These are phyloP conservation scores for Ilyonectria sp. DNA, from an alignment of 2,329 filamentous ascomycete genomes.

Conservation along the genomic window DNA sequence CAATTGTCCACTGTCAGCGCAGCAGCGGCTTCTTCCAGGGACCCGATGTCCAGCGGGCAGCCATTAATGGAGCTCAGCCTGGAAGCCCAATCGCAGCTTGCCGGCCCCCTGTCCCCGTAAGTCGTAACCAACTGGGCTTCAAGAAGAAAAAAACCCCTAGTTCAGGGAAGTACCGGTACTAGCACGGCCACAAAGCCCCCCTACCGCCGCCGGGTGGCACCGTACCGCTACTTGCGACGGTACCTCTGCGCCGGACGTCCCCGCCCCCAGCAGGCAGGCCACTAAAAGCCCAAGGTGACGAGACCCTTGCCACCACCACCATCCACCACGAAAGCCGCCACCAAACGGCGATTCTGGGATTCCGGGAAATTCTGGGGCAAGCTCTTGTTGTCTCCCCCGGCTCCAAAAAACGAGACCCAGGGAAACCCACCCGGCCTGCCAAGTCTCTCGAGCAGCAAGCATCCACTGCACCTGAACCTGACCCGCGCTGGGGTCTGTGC, in stretches of 20 bases:
- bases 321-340: constrained; percentile 16
- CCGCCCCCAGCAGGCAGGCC: constrained; percentile 19
- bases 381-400: constrained; percentile 27
- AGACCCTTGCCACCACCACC: constrained; percentile 33
- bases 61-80: constrained; percentile 9
- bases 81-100: constrained; percentile 11
- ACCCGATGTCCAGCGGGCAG: constrained; percentile 4
- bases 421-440: constrained; percentile 9
- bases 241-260: constrained; percentile 23
- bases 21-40: neutral
- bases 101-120: neutral
- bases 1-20: constrained; percentile 3
- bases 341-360: constrained; percentile 29
- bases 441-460: constrained; percentile 7
- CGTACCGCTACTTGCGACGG: constrained; percentile 26
- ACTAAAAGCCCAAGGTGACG: constrained; percentile 17
- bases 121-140: constrained; percentile 3
- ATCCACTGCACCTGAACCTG: constrained; percentile 30
- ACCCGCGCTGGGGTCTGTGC: constrained; percentile 29
- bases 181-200: constrained; percentile 2
- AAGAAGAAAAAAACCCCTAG: constrained; percentile 12
- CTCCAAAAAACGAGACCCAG: constrained; percentile 12
- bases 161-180: constrained; percentile 28
- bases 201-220: constrained; percentile 20
- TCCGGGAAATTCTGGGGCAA: constrained; percentile 30